Evolutionary conservation across 495 filamentous ascomycete genomes (phyloP).

Genomic region (Hyaloscypha finlandica): DNA sequence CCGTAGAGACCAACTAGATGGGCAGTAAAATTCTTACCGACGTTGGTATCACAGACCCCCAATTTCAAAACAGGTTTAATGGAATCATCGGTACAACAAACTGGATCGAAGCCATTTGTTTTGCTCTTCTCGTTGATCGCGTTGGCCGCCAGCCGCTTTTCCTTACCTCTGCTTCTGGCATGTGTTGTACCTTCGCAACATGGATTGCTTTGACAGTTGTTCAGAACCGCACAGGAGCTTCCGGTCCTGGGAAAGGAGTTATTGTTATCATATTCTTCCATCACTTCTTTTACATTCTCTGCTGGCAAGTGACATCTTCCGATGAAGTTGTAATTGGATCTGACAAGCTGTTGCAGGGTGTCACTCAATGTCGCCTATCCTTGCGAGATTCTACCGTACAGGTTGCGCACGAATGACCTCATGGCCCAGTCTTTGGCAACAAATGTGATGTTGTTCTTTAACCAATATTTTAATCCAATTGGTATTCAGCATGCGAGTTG

Average conservation of each 20-base stretch:
- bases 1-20: not conserved
- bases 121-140: slow-evolving; percentile 36
- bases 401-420: slow-evolving; percentile 33
- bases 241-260: not conserved
- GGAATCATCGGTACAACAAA: slow-evolving; percentile 37
- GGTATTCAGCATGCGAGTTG: slow-evolving; percentile 38
- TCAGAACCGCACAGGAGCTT: slow-evolving; percentile 3
- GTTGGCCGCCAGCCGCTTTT: slow-evolving; percentile 13
- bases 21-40: slow-evolving; percentile 4
- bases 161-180: slow-evolving; percentile 25
- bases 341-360: slow-evolving; percentile 35
- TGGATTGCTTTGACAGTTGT: slow-evolving; percentile 24
- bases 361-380: slow-evolving; percentile 48
- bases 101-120: slow-evolving; percentile 32
- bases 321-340: not conserved
- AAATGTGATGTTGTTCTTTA: slow-evolving; percentile 7
- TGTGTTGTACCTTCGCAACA: slow-evolving; percentile 14
- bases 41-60: slow-evolving; percentile 2
- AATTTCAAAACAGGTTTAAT: slow-evolving; percentile 31
- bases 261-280: slow-evolving; percentile 12
- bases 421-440: not conserved
- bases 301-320: not conserved
- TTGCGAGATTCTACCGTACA: slow-evolving; percentile 38
- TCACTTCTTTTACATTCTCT: slow-evolving; percentile 3
- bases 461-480: slow-evolving; percentile 47